Base-by-base conservation (phyloP, 768 basidiomycete genomes). In the Russula ochroleuca region DNA sequence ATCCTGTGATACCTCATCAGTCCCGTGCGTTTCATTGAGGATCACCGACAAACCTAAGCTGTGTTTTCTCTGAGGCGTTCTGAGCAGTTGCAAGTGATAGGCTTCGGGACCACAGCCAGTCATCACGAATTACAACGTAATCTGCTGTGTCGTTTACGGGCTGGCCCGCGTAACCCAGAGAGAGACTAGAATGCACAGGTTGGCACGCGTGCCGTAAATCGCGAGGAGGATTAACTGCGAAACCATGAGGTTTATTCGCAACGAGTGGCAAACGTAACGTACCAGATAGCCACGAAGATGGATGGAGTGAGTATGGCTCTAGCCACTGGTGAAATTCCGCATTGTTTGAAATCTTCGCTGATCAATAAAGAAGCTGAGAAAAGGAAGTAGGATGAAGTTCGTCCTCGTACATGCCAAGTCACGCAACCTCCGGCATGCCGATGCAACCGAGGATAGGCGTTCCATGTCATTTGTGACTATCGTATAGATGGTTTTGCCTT, bases 81-180 rank as follows among this genome's bases (percentile, higher is more conserved):
- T 15, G 52, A 19, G 66, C 65, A 25, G 59, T 57, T 53, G 51
- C 41, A 25, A 43, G 41, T 19, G 63, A 63, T 64, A 54, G 63
- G 58, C 55, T 63, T 50, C 48, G 61, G 45, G 55, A 70, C 53
- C 57, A 48, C 21, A 90, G 78, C 86, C 87, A 92, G 6, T 85
- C 79, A 59, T 87, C 84, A 23, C 84, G 78, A 11, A 92, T 79
- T 5, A 81, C 68, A 25, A 76, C 76, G 17, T 85, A 77, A 73
- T 92, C 90, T 8, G 73, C 71, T 3, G 72, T 61, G 61, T 91
- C 90, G 67, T 90, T 82, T 8, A 81, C 84, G 19, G 83, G 79
- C 48, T 77, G 70, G 2, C 90, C 90, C 10, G 90, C 87, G 69
- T 75, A 75, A 2, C 86, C 81, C 1, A 76, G 69, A 21, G 89